Base-by-base conservation (phyloP, 768 basidiomycete genomes). In the Mycena haematopus region DNA sequence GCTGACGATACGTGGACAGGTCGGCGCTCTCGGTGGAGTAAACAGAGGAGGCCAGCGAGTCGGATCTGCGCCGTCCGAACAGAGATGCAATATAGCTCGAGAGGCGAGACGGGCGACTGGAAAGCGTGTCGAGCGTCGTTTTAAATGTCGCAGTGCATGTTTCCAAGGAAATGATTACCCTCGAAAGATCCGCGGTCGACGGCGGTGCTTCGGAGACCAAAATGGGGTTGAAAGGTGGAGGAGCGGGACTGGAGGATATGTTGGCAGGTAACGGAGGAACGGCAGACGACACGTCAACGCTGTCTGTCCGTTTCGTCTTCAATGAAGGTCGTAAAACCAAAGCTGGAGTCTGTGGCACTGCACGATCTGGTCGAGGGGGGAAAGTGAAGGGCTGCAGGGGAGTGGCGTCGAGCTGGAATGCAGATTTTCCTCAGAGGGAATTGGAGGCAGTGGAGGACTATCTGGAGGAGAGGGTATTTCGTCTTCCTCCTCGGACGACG, bases 121-220 rank as follows among this genome's bases (percentile, higher is more conserved):
- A 80, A 49, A 94, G 73, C 5, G 92, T 91, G 21, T 78, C 77
- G 55, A 92, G 73, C 0, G 88, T 89, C 4, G 91, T 91, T 60
- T 84, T 83, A 69, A 85, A 82, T 0, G 86, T 86, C 31, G 77
- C 69, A 0, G 90, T 90, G 66, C 85, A 86, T 17, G 92, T 92
- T 74, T 94, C 92, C 49, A 94, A 67, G 3, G 86, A 85, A 52
- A 94, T 81, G 52, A 93, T 85, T 35, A 87, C 76, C 67, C 86
- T 86, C 11, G 84, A 81, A 11, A 82, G 82, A 67, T 92, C 86
- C 13, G 84, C 69, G 8, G 71, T 69, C 44, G 76, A 72, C 6
- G 76, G 73, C 11, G 88, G 87, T 1, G 81, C 74, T 22, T 85
- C 75, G 0, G 89, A 88, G 31, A 94, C 72, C 6, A 93, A 81